Conservation (phyloP, 1,284 basidiomycete species). For the Hortiboletus rubellus region DNA sequence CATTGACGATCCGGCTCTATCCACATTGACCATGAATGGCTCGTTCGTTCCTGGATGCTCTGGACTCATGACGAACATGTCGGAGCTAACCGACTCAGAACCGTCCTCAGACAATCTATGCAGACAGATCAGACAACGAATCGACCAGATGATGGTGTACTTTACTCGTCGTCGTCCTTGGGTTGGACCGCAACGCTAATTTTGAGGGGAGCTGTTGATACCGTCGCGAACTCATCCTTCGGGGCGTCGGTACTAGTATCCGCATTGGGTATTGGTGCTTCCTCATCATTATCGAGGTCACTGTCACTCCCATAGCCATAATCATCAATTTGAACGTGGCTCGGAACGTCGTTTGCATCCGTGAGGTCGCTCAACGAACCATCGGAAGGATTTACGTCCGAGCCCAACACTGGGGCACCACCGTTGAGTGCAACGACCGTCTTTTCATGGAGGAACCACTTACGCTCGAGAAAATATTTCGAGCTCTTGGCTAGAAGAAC, state of each 20-base stretch:
- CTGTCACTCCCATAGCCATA: constrained; percentile 34
- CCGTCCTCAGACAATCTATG: constrained; percentile 15
- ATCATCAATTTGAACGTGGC: constrained; percentile 9
- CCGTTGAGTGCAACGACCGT: neutral
- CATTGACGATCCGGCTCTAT: neutral
- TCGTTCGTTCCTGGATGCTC: constrained; percentile 9
- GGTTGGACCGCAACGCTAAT: neutral
- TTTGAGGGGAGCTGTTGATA: neutral
- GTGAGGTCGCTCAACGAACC: constrained; percentile 19
- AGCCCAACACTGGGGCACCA: constrained; percentile 16
- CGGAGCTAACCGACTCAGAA: constrained; percentile 20
- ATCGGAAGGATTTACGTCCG: constrained; percentile 15
- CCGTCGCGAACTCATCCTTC: neutral
- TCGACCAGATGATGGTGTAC: neutral
- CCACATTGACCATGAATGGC: neutral
- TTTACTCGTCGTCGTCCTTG: constrained; percentile 15
- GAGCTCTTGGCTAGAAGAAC: constrained; percentile 22
- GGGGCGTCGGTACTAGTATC: neutral
- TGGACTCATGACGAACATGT: constrained; percentile 25
- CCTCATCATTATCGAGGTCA: constrained; percentile 26
- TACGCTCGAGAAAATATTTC: constrained; percentile 28
- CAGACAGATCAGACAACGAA: neutral
- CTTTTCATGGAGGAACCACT: neutral
- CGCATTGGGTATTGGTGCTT: neutral
- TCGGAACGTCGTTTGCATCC: constrained; percentile 12